A percentile compares a stretch with the other conserved stretches of the same genome.
Evolutionary conservation across 2,329 filamentous ascomycete species (phyloP).

Genomic region (Neonectria hederae): DNA sequence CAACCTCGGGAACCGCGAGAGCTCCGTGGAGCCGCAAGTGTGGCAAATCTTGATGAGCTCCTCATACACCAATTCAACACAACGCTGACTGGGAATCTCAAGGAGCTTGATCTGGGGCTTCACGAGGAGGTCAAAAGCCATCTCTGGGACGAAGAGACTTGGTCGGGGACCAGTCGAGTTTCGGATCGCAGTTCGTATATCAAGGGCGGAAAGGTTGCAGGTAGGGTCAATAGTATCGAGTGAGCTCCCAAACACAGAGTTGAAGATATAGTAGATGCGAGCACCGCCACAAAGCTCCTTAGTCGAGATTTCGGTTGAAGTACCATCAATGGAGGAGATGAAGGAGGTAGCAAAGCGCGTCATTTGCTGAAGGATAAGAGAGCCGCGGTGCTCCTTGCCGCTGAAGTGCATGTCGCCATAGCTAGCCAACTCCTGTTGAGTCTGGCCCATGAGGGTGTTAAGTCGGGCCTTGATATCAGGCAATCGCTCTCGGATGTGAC

Average conservation of each 20-base stretch:
- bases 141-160: constrained; percentile 95
- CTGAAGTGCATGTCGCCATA: constrained; percentile 98
- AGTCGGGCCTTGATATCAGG: constrained; percentile 98
- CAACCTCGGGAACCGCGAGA: constrained; percentile 88
- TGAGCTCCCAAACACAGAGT: constrained; percentile 97
- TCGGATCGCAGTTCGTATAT: constrained; percentile 96
- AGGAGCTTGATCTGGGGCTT: constrained; percentile 98
- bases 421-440: constrained; percentile 96
- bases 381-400: constrained; percentile 95
- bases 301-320: constrained; percentile 97
- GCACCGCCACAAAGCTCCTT: constrained; percentile 96
- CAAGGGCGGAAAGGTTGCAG: constrained; percentile 90
- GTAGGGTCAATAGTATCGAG: constrained; percentile 97
- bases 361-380: constrained; percentile 95
- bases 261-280: constrained; percentile 98
- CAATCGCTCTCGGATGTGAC: constrained; percentile 92
- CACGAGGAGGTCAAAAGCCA: constrained; percentile 96
- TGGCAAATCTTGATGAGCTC: constrained; percentile 99
- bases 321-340: constrained; percentile 98
- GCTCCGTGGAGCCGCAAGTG: constrained; percentile 94
- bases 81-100: constrained; percentile 93
- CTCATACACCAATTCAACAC: constrained; percentile 97
- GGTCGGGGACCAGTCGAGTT: constrained; percentile 97
- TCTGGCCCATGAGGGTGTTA: constrained; percentile 99
- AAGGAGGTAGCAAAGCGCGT: constrained; percentile 97